phyloP scores from a whole-genome alignment of 1,284 basidiomycete species.

The Tetrapyrgos nigripes region DNA sequence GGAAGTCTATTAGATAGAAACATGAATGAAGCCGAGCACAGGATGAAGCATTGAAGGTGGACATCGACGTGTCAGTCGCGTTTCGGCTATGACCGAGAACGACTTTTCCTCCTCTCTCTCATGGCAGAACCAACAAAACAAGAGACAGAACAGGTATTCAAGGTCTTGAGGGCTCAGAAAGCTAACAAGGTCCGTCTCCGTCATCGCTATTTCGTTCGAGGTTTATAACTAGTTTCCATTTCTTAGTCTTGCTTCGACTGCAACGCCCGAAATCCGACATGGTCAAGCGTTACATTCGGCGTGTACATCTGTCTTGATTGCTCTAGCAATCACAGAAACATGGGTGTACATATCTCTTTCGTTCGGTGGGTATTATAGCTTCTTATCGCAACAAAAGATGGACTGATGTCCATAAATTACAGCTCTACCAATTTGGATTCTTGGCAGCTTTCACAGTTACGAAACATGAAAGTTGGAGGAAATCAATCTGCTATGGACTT shows the following conservation, averaged over 20 bases:
- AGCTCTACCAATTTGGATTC: conserved; percentile 97
- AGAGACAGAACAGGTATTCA: conserved; percentile 82
- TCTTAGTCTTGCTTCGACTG: conserved; percentile 95
- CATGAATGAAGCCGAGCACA: not conserved
- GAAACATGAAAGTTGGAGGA: conserved; percentile 96
- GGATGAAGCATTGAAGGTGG: no score
- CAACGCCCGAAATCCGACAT: conserved; percentile 95
- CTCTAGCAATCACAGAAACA: conserved; percentile 93
- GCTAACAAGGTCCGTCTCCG: conserved; percentile 80
- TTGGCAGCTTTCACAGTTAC: conserved; percentile 92
- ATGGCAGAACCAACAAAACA: conserved; percentile 80
- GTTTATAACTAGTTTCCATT: conserved; percentile 9
- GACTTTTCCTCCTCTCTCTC: not conserved
- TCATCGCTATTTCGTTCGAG: conserved; percentile 10
- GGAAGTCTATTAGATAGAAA: no score
- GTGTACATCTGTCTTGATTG: conserved; percentile 99
- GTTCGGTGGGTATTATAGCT: conserved; percentile 72
- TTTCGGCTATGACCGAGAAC: not conserved
- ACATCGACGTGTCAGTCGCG: not conserved
- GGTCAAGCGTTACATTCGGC: conserved; percentile 96
- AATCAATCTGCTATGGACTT: conserved; percentile 92
- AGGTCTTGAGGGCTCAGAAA: conserved; percentile 80
- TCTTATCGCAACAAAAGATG: conserved; percentile 5
- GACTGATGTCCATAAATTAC: conserved; percentile 18
- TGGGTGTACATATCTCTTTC: conserved; percentile 98